phyloP scores from a whole-genome alignment of 768 basidiomycete genomes.

The Podaxis carcinomalis region DNA sequence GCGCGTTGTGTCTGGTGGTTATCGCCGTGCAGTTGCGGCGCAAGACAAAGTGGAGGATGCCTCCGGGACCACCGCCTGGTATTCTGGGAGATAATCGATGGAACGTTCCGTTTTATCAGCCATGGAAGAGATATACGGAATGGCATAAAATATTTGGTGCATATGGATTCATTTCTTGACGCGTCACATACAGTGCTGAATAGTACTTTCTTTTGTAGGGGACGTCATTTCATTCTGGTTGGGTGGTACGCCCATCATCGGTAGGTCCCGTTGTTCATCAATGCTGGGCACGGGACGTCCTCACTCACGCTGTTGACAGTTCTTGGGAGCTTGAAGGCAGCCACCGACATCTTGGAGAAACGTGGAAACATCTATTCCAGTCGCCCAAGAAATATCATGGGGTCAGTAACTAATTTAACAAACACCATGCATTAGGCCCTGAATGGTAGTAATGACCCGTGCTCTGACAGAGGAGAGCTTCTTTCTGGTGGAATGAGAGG shows the following conservation, averaged over 20 bases:
- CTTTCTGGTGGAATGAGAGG: constrained; percentile 29
- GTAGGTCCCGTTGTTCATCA: constrained; percentile 2
- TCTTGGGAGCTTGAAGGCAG: constrained; percentile 24
- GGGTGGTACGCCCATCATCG: constrained; percentile 19
- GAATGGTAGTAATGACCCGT: not conserved
- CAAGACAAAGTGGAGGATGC: constrained; percentile 11
- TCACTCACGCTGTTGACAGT: constrained; percentile 12
- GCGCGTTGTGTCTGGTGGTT: not conserved
- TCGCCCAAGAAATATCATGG: constrained; percentile 27
- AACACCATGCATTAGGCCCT: not conserved
- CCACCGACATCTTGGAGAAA: constrained; percentile 28
- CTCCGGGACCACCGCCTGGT: constrained; percentile 16
- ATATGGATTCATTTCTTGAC: not conserved
- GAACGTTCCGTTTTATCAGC: constrained; percentile 11
- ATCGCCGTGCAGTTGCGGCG: constrained; percentile 1
- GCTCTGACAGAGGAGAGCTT: constrained; percentile 22
- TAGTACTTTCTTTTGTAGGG: constrained; percentile 6
- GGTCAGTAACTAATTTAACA: constrained; percentile 14
- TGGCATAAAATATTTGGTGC: constrained; percentile 18
- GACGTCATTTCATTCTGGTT: constrained; percentile 18
- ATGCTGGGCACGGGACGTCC: no score
- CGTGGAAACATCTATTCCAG: constrained; percentile 29
- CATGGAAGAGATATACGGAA: constrained; percentile 18
- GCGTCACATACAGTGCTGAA: not conserved
- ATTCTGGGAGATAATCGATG: constrained; percentile 15